These are phyloP conservation scores for Magnolia officinalis DNA, from an alignment of 164 flowering plant genomes.

Conservation along the genomic window DNA sequence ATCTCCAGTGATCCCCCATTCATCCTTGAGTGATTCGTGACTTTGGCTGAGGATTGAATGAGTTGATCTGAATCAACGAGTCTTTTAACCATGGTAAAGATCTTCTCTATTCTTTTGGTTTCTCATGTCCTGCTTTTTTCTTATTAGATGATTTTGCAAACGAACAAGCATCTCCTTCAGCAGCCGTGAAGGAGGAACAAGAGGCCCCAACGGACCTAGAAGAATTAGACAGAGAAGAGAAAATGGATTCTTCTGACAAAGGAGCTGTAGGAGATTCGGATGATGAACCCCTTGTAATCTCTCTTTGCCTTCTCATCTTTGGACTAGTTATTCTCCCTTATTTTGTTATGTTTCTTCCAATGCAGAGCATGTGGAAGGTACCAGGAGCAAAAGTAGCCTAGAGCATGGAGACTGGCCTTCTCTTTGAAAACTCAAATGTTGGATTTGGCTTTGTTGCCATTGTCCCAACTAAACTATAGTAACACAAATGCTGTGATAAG, in stretches of 20 bases:
- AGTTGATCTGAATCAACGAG: no score
- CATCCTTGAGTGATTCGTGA: not conserved
- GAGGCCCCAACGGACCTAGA: conserved; percentile 22
- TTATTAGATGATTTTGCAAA: conserved; percentile 31
- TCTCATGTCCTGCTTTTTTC: not conserved
- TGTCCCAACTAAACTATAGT: no score
- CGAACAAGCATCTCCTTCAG: conserved; percentile 10
- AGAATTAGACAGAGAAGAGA: conserved; percentile 19
- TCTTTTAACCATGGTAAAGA: not conserved
- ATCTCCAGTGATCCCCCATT: not conserved
- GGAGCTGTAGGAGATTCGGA: conserved; percentile 47
- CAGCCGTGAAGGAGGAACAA: conserved; percentile 13
- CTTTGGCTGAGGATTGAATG: not conserved
- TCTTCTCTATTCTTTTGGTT: not conserved
- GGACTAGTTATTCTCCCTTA: not conserved
- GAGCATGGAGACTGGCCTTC: not conserved
- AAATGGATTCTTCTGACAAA: conserved; percentile 18
- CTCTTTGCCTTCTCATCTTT: not conserved
- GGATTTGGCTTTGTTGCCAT: not conserved
- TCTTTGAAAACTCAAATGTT: not conserved
- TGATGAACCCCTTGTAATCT: conserved; percentile 65
- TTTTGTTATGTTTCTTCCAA: conserved; percentile 1
- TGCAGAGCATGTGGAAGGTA: conserved; percentile 66
- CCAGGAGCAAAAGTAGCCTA: conserved; percentile 19
- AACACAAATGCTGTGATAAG: not conserved